Conservation (phyloP, 169 alveolate species). For the Cytauxzoon felis region DNA sequence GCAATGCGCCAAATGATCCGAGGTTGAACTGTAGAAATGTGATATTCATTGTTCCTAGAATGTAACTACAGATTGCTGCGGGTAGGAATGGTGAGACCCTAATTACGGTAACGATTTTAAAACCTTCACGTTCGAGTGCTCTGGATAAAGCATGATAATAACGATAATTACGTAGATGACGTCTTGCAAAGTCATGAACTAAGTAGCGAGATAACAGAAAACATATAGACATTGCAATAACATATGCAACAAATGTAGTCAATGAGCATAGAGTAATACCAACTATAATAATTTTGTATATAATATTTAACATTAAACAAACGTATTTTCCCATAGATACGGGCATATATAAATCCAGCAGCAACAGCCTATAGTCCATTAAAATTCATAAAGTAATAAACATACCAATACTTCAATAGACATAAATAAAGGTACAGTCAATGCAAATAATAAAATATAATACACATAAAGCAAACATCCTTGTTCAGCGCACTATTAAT, state of each 20-base stretch:
- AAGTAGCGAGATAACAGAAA: slow-evolving; percentile 49
- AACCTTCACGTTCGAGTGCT: slow-evolving; percentile 49
- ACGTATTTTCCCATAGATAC: slow-evolving; percentile 37
- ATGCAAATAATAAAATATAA: slow-evolving; percentile 27
- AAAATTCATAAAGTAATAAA: neutral
- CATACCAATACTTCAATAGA: slow-evolving; percentile 43
- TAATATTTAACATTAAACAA: neutral
- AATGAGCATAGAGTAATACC: slow-evolving; percentile 22
- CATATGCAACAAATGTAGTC: slow-evolving; percentile 43
- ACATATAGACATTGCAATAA: slow-evolving; percentile 39
- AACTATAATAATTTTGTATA: neutral
- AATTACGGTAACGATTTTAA: slow-evolving; percentile 42
- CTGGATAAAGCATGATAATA: slow-evolving; percentile 45
- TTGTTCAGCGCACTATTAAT: slow-evolving; percentile 45
- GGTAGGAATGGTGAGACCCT: slow-evolving; percentile 65
- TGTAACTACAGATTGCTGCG: slow-evolving; percentile 55
- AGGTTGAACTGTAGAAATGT: slow-evolving; percentile 10
- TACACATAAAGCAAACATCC: slow-evolving; percentile 32
- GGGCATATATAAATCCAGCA: slow-evolving; percentile 58
- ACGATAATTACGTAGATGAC: slow-evolving; percentile 22
- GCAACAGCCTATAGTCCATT: slow-evolving; percentile 10
- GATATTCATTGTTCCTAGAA: slow-evolving; percentile 55
- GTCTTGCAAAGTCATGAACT: slow-evolving; percentile 16
- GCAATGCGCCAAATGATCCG: slow-evolving; percentile 46
- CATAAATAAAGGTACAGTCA: slow-evolving; percentile 29